phyloP scores from a whole-genome alignment of 2,329 filamentous ascomycete species.

The Sarocladium strictum region DNA sequence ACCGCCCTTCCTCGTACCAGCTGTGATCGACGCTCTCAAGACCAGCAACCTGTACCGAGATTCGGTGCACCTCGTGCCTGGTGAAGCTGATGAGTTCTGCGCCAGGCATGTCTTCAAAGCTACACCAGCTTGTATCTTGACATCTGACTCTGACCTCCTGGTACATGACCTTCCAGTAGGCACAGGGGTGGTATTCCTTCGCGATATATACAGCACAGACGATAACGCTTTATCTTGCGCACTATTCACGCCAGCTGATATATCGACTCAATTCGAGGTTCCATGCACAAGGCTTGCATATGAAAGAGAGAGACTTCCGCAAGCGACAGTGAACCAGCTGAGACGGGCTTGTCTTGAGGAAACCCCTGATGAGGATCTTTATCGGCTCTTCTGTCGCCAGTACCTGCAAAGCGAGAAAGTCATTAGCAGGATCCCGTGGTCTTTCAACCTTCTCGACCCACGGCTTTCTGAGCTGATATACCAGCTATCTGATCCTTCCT shows the following conservation, averaged over 20 bases:
- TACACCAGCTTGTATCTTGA: slow-evolving; percentile 56
- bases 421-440: not conserved
- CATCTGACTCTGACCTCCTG: slow-evolving; percentile 82
- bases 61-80: slow-evolving; percentile 59
- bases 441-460: slow-evolving; percentile 24
- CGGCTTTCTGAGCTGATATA: slow-evolving; percentile 33
- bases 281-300: slow-evolving; percentile 28
- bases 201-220: slow-evolving; percentile 46
- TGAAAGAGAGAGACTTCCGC: slow-evolving; percentile 22
- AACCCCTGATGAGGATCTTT: not conserved
- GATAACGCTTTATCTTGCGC: slow-evolving; percentile 19
- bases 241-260: slow-evolving; percentile 28
- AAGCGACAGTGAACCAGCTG: slow-evolving; percentile 24
- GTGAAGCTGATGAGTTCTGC: slow-evolving; percentile 81
- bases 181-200: slow-evolving; percentile 57
- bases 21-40: slow-evolving; percentile 66
- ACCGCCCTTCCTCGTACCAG: slow-evolving; percentile 70
- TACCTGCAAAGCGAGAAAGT: not conserved
- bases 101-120: slow-evolving; percentile 52
- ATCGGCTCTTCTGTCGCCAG: slow-evolving; percentile 1
- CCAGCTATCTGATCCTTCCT: slow-evolving; percentile 20
- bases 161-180: slow-evolving; percentile 65
- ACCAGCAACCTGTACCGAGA: slow-evolving; percentile 32
- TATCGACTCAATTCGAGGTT: slow-evolving; percentile 37
- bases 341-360: slow-evolving; percentile 18